phyloP scores from a whole-genome alignment of 2,329 filamentous ascomycete species.

The Aquanectria penicillioides region DNA sequence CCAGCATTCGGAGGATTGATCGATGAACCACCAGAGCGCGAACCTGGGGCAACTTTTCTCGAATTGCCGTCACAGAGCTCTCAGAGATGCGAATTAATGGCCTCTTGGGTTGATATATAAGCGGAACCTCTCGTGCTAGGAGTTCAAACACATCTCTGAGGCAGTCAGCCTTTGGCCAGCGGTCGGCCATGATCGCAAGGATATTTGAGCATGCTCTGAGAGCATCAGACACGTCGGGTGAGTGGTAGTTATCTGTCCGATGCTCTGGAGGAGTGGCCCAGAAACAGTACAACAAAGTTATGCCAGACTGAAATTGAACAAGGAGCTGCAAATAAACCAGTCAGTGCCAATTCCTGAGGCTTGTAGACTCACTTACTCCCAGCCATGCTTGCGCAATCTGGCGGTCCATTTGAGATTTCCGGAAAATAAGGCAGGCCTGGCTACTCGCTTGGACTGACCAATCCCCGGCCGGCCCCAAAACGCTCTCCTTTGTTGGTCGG shows the following conservation, averaged over 20 bases:
- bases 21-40: constrained; percentile 16
- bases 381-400: constrained; percentile 42
- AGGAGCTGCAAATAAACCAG: constrained; percentile 25
- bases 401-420: constrained; percentile 42
- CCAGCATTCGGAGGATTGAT: constrained; percentile 16
- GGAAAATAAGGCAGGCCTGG: constrained; percentile 43
- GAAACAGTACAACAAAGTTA: constrained; percentile 49
- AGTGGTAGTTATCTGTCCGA: constrained; percentile 42
- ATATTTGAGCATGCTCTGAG: constrained; percentile 48
- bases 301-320: constrained; percentile 47
- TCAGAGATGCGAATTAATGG: constrained; percentile 1
- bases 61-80: constrained; percentile 7
- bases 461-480: constrained; percentile 37
- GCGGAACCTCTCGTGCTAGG: constrained; percentile 39
- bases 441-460: constrained; percentile 41
- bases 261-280: constrained; percentile 45
- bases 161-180: constrained; percentile 48
- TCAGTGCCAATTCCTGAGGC: neutral
- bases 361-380: constrained; percentile 27
- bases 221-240: constrained; percentile 45
- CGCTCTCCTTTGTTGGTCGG: constrained; percentile 36
- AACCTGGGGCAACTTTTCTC: constrained; percentile 24
- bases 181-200: constrained; percentile 48
- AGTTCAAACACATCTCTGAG: constrained; percentile 48
- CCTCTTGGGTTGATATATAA: constrained; percentile 16